Percentiles rank a stretch among this genome's conserved stretches.
These are phyloP conservation scores for Neurospora sp. DNA, from an alignment of 495 filamentous ascomycete species.

Conservation along the genomic window DNA sequence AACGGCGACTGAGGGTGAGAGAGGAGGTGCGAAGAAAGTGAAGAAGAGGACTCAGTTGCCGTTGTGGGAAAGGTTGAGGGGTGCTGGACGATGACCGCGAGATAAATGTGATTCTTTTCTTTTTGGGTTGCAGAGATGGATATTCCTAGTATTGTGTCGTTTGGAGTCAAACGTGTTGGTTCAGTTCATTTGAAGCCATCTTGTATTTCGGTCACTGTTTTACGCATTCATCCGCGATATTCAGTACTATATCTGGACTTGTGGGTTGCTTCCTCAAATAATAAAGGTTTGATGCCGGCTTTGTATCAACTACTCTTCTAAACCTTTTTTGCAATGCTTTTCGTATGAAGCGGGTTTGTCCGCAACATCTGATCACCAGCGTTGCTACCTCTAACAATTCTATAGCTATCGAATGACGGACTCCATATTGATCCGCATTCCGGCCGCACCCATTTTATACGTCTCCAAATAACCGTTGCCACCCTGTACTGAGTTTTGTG, in stretches of 20 bases:
- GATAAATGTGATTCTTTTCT: background rate
- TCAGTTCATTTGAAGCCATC: background rate
- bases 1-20: background rate
- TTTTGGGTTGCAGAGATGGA: background rate
- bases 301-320: background rate
- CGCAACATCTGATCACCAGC: background rate
- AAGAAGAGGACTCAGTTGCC: conserved; percentile 7
- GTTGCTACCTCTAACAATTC: background rate
- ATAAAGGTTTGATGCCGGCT: background rate
- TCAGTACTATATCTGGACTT: background rate
- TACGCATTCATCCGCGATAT: background rate
- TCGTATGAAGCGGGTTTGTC: background rate
- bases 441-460: too few relatives aligned
- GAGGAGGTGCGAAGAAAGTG: conserved; percentile 1
- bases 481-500: background rate
- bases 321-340: background rate
- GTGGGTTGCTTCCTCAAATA: background rate
- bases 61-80: conserved; percentile 15
- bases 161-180: background rate
- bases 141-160: background rate
- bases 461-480: background rate
- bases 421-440: too few relatives aligned
- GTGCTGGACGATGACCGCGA: conserved; percentile 7
- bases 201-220: background rate
- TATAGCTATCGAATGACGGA: background rate